A percentile compares a stretch with the other conserved stretches of the same genome.
These are phyloP conservation scores for Ophiostoma piceae DNA, from an alignment of 2,329 filamentous ascomycete species.

Conservation along the genomic window DNA sequence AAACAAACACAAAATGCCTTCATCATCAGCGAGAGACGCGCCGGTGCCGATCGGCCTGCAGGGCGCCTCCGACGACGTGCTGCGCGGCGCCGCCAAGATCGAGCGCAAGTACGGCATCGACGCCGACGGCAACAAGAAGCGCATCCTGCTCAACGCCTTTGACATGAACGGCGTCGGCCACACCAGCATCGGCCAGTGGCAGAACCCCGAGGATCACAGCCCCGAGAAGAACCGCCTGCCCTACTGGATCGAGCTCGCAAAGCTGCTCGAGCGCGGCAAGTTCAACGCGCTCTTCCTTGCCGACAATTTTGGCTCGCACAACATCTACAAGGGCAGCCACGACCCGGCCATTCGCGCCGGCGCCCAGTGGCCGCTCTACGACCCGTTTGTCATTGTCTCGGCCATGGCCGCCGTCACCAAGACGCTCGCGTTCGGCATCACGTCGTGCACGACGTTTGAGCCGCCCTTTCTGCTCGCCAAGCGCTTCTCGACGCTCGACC, in stretches of 20 bases:
- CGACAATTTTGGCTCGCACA: slow-evolving; percentile 19
- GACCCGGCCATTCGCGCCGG: slow-evolving; percentile 19
- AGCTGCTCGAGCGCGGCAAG: slow-evolving; percentile 18
- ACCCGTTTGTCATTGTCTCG: slow-evolving; percentile 21
- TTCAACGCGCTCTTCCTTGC: slow-evolving; percentile 23
- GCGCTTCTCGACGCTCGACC: slow-evolving; percentile 24
- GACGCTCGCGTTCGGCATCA: slow-evolving; percentile 24
- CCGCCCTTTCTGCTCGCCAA: slow-evolving; percentile 22
- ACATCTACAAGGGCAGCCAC: slow-evolving; percentile 22
- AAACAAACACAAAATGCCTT: not conserved
- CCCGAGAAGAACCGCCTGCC: slow-evolving; percentile 18
- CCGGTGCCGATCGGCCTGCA: slow-evolving; percentile 17
- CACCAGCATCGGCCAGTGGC: slow-evolving; percentile 21
- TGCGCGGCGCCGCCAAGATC: slow-evolving; percentile 15
- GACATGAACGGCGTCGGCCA: slow-evolving; percentile 25
- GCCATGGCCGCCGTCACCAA: slow-evolving; percentile 26
- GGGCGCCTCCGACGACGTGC: slow-evolving; percentile 16
- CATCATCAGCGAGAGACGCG: slow-evolving; percentile 7
- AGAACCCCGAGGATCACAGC: slow-evolving; percentile 24
- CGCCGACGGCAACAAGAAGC: slow-evolving; percentile 22
- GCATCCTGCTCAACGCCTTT: slow-evolving; percentile 24
- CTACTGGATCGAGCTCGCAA: slow-evolving; percentile 22
- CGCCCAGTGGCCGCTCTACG: slow-evolving; percentile 21
- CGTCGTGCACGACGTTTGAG: slow-evolving; percentile 20
- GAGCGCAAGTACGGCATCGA: slow-evolving; percentile 19